Base-by-base conservation (phyloP, 2,329 filamentous ascomycete genomes). In the Kalaharituber pfeilii region DNA sequence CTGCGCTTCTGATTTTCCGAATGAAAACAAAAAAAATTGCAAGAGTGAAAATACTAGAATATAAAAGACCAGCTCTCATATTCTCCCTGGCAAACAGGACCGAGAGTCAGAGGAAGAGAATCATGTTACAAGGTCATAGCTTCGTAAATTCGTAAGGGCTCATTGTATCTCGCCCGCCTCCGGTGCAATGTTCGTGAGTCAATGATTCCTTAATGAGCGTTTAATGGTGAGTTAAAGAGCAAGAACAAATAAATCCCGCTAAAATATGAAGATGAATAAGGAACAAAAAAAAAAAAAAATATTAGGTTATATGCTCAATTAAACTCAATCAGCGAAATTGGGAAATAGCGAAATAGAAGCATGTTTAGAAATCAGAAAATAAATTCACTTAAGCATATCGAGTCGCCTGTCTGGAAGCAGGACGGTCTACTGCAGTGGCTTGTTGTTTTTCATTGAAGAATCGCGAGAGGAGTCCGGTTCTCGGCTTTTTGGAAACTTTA, bases 401-500 rank as follows among this genome's bases (percentile, higher is more conserved):
- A 39, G 33, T 15, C 13, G 33, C 33, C 20, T 39, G 33, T 39
- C 33, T n/a, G n/a, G n/a, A n/a, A n/a, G n/a, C n/a, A n/a, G n/a
- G 33, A 18, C 33, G 33, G 13, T 39, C 42, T 15, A 11, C 42
- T 47, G 42, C 42, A 4, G 30, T n/a, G n/a, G 30, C 30, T 9
- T 20, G 18, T 22, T 47, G 42, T 22, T 47, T 47, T 5, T 47
- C 42, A 20, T 20, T 20, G 42, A 47, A 47, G 22, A 47, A 47
- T 13, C 42, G 15, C 18, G 42, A 20, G 11, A 47, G 22, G n/a
- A 47, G 22, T 15, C 27, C 53, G 15, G 53, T 56, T 52, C 57
- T 56, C 53, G 59, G 57, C 47, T 59, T 60, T 13, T 55, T 50
- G 15, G 53, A 13, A 3, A 22, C 4, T 22, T 47, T 47, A 13